Conservation (phyloP, 2,329 filamentous ascomycete genomes). For the Trichoderma sp. region DNA sequence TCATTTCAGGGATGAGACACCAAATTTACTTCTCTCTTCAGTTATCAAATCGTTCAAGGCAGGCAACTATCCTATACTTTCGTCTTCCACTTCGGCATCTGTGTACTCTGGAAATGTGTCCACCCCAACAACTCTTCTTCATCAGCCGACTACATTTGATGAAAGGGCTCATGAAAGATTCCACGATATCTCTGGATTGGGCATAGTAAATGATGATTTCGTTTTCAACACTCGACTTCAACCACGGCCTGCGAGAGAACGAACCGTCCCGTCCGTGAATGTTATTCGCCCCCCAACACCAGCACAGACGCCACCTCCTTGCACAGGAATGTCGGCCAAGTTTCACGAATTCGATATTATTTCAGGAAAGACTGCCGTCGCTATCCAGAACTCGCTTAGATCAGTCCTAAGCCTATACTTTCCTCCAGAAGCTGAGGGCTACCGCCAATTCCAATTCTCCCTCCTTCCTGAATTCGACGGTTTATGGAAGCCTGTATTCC, state of each 20-base stretch:
- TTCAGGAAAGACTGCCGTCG: slow-evolving; percentile 46
- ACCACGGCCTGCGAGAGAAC: slow-evolving; percentile 26
- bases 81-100: slow-evolving; percentile 25
- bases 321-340: slow-evolving; percentile 32
- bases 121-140: slow-evolving; percentile 29
- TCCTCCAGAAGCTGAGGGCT: slow-evolving; percentile 45
- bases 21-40: slow-evolving; percentile 43
- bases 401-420: slow-evolving; percentile 51
- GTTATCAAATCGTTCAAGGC: slow-evolving; percentile 45
- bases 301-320: slow-evolving; percentile 41
- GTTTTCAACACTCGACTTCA: slow-evolving; percentile 39
- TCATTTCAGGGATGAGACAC: slow-evolving; percentile 46
- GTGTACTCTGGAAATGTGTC: slow-evolving; percentile 23
- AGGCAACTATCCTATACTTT: slow-evolving; percentile 29
- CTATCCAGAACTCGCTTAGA: slow-evolving; percentile 56
- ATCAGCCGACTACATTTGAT: slow-evolving; percentile 18
- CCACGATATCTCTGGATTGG: not conserved
- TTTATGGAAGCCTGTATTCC: slow-evolving; percentile 54
- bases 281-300: slow-evolving; percentile 42
- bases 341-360: slow-evolving; percentile 46
- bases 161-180: not conserved
- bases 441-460: slow-evolving; percentile 47
- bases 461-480: slow-evolving; percentile 48
- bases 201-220: slow-evolving; percentile 40
- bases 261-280: slow-evolving; percentile 26